phyloP scores from a whole-genome alignment of 257 asterid genomes.

The Solanum pennellii region DNA sequence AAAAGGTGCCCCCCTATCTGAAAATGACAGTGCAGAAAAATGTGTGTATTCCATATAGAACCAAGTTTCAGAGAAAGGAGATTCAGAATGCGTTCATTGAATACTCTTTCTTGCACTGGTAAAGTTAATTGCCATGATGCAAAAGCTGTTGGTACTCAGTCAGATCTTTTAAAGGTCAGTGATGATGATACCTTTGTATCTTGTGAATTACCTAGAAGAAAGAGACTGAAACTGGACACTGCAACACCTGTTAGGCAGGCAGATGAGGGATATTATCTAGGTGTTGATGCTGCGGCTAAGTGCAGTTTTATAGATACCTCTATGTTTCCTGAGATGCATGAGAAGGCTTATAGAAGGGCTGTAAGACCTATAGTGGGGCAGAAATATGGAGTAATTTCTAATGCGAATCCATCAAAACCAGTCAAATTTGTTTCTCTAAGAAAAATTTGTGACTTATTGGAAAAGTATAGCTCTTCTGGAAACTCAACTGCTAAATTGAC shows the following conservation, averaged over 20 bases:
- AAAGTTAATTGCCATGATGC: constrained; percentile 10
- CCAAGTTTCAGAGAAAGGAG: constrained; percentile 15
- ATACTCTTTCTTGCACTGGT: not conserved
- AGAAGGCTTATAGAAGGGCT: constrained; percentile 8
- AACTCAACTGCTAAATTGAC: constrained; percentile 9
- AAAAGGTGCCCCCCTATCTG: constrained; percentile 13
- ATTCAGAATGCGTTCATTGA: constrained; percentile 11
- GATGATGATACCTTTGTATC: constrained; percentile 6
- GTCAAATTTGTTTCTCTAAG: constrained; percentile 32
- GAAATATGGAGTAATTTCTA: constrained; percentile 51
- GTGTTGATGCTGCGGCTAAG: constrained; percentile 15
- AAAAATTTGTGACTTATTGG: constrained; percentile 16
- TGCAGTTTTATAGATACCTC: constrained; percentile 11
- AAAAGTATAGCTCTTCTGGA: constrained; percentile 6
- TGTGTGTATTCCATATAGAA: constrained; percentile 13
- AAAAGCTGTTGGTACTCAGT: constrained; percentile 12
- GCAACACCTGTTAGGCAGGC: constrained; percentile 11
- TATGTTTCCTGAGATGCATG: constrained; percentile 8
- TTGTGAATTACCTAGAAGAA: constrained; percentile 16
- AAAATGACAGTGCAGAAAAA: constrained; percentile 11
- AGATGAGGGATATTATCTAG: constrained; percentile 3
- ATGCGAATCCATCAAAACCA: constrained; percentile 31
- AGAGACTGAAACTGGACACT: constrained; percentile 21
- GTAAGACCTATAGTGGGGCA: constrained; percentile 39
- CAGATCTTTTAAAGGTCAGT: constrained; percentile 3